Percentiles rank a stretch among this genome's conserved stretches.
Conservation (phyloP, 208 protist species). For the Herpetomonas samuelpessoai region DNA sequence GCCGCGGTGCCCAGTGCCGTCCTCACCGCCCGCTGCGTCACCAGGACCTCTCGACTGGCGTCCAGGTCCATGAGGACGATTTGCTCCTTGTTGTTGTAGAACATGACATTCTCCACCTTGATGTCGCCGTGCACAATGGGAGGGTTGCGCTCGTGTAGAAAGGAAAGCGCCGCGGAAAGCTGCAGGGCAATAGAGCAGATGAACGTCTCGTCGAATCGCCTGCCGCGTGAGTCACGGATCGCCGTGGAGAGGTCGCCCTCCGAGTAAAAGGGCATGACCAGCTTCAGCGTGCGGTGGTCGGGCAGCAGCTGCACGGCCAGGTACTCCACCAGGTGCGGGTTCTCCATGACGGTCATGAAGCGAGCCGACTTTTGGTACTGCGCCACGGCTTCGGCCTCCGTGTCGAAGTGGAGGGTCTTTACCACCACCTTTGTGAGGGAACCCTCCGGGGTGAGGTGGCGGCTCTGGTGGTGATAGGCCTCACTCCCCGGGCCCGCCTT, state of each 20-base stretch:
- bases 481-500: slow-evolving; percentile 20
- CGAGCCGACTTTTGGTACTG: slow-evolving; percentile 71
- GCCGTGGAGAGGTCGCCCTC: slow-evolving; percentile 53
- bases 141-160: slow-evolving; percentile 74
- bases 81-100: slow-evolving; percentile 44
- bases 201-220: slow-evolving; percentile 47
- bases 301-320: slow-evolving; percentile 62
- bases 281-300: slow-evolving; percentile 32
- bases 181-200: slow-evolving; percentile 63
- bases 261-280: slow-evolving; percentile 78
- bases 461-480: slow-evolving; percentile 21
- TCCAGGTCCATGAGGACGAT: slow-evolving; percentile 83
- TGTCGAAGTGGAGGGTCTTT: slow-evolving; percentile 55
- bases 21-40: slow-evolving; percentile 23
- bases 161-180: slow-evolving; percentile 44
- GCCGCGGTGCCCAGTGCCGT: slow-evolving; percentile 44
- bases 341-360: slow-evolving; percentile 60
- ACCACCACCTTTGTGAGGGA: slow-evolving; percentile 39
- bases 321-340: slow-evolving; percentile 74
- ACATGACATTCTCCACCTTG: slow-evolving; percentile 76
- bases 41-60: slow-evolving; percentile 46
- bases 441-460: slow-evolving; percentile 18
- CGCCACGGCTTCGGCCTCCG: slow-evolving; percentile 18
- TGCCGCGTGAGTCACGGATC: slow-evolving; percentile 38
- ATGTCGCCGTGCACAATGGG: slow-evolving; percentile 82